phyloP scores from a whole-genome alignment of 768 basidiomycete species.

The Leccinum obscurum region DNA sequence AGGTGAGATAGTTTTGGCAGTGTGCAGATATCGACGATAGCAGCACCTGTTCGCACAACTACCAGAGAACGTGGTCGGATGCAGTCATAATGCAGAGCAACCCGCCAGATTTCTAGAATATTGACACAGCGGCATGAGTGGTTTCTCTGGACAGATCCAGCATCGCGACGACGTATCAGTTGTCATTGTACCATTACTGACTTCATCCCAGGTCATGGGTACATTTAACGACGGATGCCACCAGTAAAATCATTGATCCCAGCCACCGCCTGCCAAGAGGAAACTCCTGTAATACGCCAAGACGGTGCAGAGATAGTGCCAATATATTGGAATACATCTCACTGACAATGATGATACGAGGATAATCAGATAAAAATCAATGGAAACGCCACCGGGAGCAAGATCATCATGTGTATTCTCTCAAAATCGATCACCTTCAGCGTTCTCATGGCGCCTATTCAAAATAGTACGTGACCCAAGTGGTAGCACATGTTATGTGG shows the following conservation, averaged over 20 bases:
- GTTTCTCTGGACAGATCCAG: conserved; percentile 4
- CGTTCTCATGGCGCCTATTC: conserved; percentile 9
- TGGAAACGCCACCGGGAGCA: background rate
- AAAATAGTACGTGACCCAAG: background rate
- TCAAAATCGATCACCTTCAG: background rate
- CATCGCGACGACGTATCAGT: background rate
- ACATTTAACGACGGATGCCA: background rate
- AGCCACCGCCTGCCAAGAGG: background rate
- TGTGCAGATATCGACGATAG: too few relatives aligned
- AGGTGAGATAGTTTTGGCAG: too few relatives aligned
- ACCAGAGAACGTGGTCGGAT: background rate
- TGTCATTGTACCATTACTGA: background rate
- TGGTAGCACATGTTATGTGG: conserved; percentile 15
- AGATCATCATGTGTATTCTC: background rate
- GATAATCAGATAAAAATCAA: background rate
- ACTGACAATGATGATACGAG: background rate
- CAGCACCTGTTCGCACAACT: too few relatives aligned
- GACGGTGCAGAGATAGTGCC: background rate
- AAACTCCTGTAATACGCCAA: background rate
- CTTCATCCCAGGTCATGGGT: conserved; percentile 5
- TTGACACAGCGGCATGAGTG: conserved; percentile 1
- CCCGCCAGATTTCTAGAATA: background rate
- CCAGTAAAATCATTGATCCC: conserved; percentile 1
- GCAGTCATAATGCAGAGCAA: background rate
- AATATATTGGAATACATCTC: background rate